phyloP scores from a whole-genome alignment of 139 green algal genomes.

The Volvox reticuliferus region DNA sequence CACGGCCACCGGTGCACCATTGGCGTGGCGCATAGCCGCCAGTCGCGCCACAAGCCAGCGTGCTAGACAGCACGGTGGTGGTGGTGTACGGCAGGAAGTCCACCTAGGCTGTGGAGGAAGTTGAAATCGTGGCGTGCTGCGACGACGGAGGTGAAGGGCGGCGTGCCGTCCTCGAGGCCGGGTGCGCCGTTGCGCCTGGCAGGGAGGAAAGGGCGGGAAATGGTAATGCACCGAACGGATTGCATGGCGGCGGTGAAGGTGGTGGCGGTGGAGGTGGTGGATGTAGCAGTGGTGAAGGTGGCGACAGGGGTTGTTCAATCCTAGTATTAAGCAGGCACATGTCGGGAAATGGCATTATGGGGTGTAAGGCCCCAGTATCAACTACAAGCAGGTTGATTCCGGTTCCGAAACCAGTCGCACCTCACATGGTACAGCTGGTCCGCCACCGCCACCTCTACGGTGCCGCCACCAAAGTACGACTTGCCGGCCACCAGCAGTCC shows the following conservation, averaged over 20 bases:
- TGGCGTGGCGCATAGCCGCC: conserved; percentile 72
- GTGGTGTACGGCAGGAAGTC: conserved; percentile 47
- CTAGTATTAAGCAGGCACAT: no score
- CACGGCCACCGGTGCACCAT: conserved; percentile 61
- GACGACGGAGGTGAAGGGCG: conserved; percentile 80
- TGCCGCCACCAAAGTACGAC: conserved; percentile 91
- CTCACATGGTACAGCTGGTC: conserved; percentile 64
- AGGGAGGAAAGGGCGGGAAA: neutral
- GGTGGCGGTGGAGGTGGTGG: no score
- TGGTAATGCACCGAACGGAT: neutral
- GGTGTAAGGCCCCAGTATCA: no score
- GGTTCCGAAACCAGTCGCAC: conserved; percentile 37
- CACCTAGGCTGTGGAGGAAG: conserved; percentile 60
- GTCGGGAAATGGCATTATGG: no score
- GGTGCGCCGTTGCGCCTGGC: conserved; percentile 60
- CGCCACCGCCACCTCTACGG: conserved; percentile 72
- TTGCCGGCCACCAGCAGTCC: conserved; percentile 64
- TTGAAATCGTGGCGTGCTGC: conserved; percentile 68
- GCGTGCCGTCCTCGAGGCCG: conserved; percentile 90
- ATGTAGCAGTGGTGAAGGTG: neutral
- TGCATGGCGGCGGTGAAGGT: neutral
- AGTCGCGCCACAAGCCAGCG: conserved; percentile 61
- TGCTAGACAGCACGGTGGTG: conserved; percentile 54
- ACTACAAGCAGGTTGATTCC: no score
- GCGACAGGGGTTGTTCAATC: no score